These are phyloP conservation scores for Leccinum huronense DNA, from an alignment of 1,284 basidiomycete species.

Conservation along the genomic window DNA sequence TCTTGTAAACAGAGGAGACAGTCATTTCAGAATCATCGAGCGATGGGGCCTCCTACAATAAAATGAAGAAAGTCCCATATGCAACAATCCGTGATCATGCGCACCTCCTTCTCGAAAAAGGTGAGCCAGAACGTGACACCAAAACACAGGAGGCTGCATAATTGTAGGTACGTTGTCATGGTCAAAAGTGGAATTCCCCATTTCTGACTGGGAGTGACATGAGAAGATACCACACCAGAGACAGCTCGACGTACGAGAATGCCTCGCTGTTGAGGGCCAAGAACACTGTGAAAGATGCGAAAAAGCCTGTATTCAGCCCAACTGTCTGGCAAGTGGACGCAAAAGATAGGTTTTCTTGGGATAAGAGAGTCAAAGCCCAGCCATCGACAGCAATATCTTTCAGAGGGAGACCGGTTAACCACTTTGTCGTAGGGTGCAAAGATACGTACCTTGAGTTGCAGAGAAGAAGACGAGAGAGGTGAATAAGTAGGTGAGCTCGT, in stretches of 20 bases:
- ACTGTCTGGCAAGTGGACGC: conserved; percentile 99
- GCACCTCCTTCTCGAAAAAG: conserved; percentile 89
- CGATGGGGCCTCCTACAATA: conserved; percentile 64
- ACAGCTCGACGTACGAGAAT: conserved; percentile 65
- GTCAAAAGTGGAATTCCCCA: conserved; percentile 87
- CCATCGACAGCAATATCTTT: conserved; percentile 97
- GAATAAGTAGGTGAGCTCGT: conserved; percentile 83
- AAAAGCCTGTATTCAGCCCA: conserved; percentile 94
- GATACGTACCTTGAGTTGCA: conserved; percentile 84
- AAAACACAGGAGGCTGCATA: conserved; percentile 84
- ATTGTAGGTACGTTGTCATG: conserved; percentile 80
- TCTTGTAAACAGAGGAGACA: conserved; percentile 86
- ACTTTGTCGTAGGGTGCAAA: not conserved
- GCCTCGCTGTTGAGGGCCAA: conserved; percentile 94
- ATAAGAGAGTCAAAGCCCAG: conserved; percentile 97
- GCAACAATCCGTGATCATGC: conserved; percentile 21
- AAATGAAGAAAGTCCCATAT: conserved; percentile 12
- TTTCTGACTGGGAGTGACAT: conserved; percentile 49
- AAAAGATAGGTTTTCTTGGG: conserved; percentile 93
- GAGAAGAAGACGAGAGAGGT: conserved; percentile 92
- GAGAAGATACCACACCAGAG: conserved; percentile 5
- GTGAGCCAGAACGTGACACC: conserved; percentile 85
- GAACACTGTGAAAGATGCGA: conserved; percentile 97
- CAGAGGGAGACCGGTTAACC: conserved; percentile 8
- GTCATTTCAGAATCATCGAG: conserved; percentile 84